These are phyloP conservation scores for Picochlorum sp. DNA, from an alignment of 139 green algal species.

Conservation along the genomic window DNA sequence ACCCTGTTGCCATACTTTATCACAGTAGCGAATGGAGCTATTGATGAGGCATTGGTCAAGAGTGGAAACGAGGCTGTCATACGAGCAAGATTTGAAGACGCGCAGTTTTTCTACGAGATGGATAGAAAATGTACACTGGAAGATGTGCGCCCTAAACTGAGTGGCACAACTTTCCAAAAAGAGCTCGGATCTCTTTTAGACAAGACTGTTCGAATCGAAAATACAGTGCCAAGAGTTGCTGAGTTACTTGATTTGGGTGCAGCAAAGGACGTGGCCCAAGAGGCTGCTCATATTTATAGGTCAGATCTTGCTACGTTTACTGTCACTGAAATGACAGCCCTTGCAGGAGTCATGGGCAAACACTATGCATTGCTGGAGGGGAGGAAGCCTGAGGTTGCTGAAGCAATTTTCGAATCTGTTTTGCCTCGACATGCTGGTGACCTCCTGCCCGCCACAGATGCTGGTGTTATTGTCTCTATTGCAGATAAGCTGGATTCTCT, in stretches of 20 bases:
- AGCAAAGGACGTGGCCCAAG: constrained; percentile 9
- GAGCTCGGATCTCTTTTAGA: constrained; percentile 89
- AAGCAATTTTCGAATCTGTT: constrained; percentile 79
- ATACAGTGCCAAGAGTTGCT: constrained; percentile 52
- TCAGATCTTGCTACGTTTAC: constrained; percentile 85
- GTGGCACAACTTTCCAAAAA: constrained; percentile 82
- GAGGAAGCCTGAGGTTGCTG: constrained; percentile 9
- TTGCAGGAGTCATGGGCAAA: constrained; percentile 90
- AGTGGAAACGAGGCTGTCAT: constrained; percentile 94
- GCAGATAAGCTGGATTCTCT: constrained; percentile 80
- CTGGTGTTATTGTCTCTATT: constrained; percentile 57
- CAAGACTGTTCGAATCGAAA: constrained; percentile 73
- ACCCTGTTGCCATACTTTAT: constrained; percentile 84
- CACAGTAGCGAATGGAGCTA: constrained; percentile 85
- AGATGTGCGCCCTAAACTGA: constrained; percentile 61
- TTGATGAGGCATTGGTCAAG: constrained; percentile 63
- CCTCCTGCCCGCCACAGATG: constrained; percentile 45
- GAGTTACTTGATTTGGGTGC: constrained; percentile 27
- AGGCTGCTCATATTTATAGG: constrained; percentile 66
- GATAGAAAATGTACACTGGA: constrained; percentile 72
- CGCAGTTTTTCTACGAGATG: constrained; percentile 91
- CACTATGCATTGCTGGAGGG: constrained; percentile 73
- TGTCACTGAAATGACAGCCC: constrained; percentile 94
- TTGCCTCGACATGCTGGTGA: constrained; percentile 80
- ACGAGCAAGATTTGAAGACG: constrained; percentile 92